These are phyloP conservation scores for Annulohypoxylon maeteangense DNA, from an alignment of 495 filamentous ascomycete species.

Conservation along the genomic window DNA sequence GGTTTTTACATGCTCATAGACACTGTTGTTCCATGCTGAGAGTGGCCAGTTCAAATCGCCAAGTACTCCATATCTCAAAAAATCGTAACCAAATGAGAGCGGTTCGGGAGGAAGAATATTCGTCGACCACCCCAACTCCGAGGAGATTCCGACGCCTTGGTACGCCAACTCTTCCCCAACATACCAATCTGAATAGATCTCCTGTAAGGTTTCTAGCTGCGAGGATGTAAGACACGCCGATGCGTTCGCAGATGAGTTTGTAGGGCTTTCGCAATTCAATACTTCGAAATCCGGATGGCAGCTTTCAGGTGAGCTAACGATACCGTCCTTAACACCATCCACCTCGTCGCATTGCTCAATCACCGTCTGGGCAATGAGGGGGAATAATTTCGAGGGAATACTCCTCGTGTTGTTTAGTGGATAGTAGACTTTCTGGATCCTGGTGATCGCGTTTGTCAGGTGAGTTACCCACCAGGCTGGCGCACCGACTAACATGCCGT, in stretches of 20 bases:
- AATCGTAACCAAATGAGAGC: slow-evolving; percentile 48
- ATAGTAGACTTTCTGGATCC: slow-evolving; percentile 48
- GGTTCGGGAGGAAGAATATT: slow-evolving; percentile 1
- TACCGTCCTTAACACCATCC: slow-evolving; percentile 70
- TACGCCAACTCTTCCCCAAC: slow-evolving; percentile 59
- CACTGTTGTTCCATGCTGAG: slow-evolving; percentile 45
- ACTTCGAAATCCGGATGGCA: slow-evolving; percentile 64
- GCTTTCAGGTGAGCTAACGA: slow-evolving; percentile 67
- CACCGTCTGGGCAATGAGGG: slow-evolving; percentile 63
- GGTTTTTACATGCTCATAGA: slow-evolving; percentile 32
- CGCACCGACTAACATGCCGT: slow-evolving; percentile 71
- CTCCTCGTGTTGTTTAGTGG: slow-evolving; percentile 56
- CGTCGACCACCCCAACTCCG: slow-evolving; percentile 44
- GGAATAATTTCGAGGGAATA: slow-evolving; percentile 60
- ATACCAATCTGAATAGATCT: slow-evolving; percentile 62
- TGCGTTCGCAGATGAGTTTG: slow-evolving; percentile 42
- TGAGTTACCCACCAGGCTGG: slow-evolving; percentile 59
- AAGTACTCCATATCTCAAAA: slow-evolving; percentile 52
- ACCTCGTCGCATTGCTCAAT: slow-evolving; percentile 69
- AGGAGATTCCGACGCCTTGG: slow-evolving; percentile 54
- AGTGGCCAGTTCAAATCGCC: slow-evolving; percentile 53
- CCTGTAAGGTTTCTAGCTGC: slow-evolving; percentile 63
- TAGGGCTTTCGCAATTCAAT: slow-evolving; percentile 57
- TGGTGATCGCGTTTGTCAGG: slow-evolving; percentile 51
- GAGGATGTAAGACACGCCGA: slow-evolving; percentile 61